phyloP scores from a whole-genome alignment of 371 early-diverging fungal genomes.

The Apophysomyces trapeziformis region DNA sequence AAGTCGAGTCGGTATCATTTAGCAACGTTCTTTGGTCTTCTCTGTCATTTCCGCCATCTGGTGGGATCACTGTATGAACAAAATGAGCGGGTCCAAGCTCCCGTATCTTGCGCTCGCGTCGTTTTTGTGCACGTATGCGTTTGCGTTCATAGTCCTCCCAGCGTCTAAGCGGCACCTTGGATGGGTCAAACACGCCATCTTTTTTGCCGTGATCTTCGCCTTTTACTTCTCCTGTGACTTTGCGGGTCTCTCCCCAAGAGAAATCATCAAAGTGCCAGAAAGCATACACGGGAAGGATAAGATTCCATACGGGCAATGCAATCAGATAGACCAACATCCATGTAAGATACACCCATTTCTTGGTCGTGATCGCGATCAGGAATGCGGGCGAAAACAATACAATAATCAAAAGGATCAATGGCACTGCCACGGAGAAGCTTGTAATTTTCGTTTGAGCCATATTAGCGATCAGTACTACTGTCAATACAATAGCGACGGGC shows the following conservation, averaged over 20 bases:
- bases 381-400: conserved; percentile 83
- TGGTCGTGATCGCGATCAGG: conserved; percentile 85
- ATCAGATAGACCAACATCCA: conserved; percentile 92
- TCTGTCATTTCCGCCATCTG: conserved; percentile 18
- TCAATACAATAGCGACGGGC: conserved; percentile 79
- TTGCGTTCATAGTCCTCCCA: conserved; percentile 50
- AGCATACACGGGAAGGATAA: conserved; percentile 93
- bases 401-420: conserved; percentile 68
- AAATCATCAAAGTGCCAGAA: conserved; percentile 99
- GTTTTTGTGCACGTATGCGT: conserved; percentile 38
- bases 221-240: conserved; percentile 81
- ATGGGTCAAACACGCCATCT: conserved; percentile 44
- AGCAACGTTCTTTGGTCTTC: conserved; percentile 1
- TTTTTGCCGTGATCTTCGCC: conserved; percentile 72
- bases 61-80: conserved; percentile 18
- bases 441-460: conserved; percentile 44
- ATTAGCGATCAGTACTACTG: conserved; percentile 52
- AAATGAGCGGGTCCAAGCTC: conserved; percentile 30
- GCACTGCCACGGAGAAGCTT: conserved; percentile 58
- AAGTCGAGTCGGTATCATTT: conserved; percentile 4
- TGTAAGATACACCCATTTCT: conserved; percentile 78
- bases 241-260: conserved; percentile 94
- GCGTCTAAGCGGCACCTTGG: conserved; percentile 67
- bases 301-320: conserved; percentile 95
- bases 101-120: conserved; percentile 52